These are phyloP conservation scores for Dictyostelium capitatum DNA, from an alignment of 78 protist genomes.

Conservation along the genomic window DNA sequence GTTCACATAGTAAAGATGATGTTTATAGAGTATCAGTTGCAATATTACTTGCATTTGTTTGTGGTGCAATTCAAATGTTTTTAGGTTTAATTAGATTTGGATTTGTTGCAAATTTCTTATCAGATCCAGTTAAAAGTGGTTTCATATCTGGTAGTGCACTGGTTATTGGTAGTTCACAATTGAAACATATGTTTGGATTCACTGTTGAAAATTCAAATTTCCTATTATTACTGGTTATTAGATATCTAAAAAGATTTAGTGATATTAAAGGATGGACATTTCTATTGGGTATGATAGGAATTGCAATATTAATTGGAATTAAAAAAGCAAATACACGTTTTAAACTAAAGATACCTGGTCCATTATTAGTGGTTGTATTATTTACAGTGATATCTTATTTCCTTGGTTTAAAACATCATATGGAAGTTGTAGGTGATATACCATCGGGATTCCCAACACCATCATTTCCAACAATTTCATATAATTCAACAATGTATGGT, in stretches of 20 bases:
- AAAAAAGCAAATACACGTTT: constrained; percentile 46
- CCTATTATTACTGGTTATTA: background rate
- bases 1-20: constrained; percentile 11
- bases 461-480: constrained; percentile 24
- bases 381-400: constrained; percentile 73
- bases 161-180: constrained; percentile 87
- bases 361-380: constrained; percentile 75
- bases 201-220: constrained; percentile 23
- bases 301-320: constrained; percentile 48
- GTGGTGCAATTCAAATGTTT: constrained; percentile 79
- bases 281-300: constrained; percentile 68
- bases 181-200: constrained; percentile 70
- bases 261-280: constrained; percentile 68
- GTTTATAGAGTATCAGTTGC: constrained; percentile 13
- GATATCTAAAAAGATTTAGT: constrained; percentile 31
- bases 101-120: constrained; percentile 82
- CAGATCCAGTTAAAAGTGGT: constrained; percentile 90
- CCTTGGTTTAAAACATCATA: constrained; percentile 38
- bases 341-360: constrained; percentile 77
- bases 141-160: constrained; percentile 90
- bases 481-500: background rate
- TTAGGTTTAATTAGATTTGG: constrained; percentile 88
- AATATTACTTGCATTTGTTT: constrained; percentile 72
- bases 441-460: constrained; percentile 82
- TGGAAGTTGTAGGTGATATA: constrained; percentile 80